phyloP scores from a whole-genome alignment of 495 filamentous ascomycete species.

The Clohesyomyces aquaticus region DNA sequence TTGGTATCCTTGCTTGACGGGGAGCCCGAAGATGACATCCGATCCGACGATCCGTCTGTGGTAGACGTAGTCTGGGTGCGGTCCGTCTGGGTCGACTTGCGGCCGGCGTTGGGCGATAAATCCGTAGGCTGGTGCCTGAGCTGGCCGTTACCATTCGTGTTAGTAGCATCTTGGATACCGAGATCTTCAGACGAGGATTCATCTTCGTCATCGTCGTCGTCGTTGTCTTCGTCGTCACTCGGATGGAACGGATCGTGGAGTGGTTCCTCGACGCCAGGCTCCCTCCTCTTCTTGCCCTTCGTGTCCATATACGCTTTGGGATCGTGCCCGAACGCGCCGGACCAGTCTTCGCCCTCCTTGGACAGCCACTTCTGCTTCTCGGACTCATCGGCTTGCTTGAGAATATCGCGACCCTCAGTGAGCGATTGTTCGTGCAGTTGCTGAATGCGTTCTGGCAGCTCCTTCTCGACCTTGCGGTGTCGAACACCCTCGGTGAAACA shows the following conservation, averaged over 20 bases:
- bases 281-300: conserved; percentile 56
- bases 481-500: conserved; percentile 85
- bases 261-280: conserved; percentile 59
- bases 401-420: conserved; percentile 74
- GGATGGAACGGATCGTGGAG: conserved; percentile 62
- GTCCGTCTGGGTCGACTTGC: not conserved
- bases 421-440: conserved; percentile 79
- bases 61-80: conserved; percentile 9
- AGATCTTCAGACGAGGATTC: conserved; percentile 47
- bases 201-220: conserved; percentile 48
- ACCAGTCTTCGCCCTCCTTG: conserved; percentile 84
- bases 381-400: conserved; percentile 66
- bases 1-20: conserved; percentile 43
- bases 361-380: conserved; percentile 79
- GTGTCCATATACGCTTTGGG: conserved; percentile 59
- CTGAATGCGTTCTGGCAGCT: conserved; percentile 67
- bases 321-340: conserved; percentile 77
- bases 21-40: not conserved
- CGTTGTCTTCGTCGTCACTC: conserved; percentile 50
- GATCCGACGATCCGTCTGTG: not conserved
- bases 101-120: conserved; percentile 11
- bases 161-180: conserved; percentile 52
- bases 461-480: conserved; percentile 63
- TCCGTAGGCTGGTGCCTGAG: conserved; percentile 11
- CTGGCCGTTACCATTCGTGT: conserved; percentile 40